Conservation (phyloP, 306 rosid species). For the Castanea mollissima region DNA sequence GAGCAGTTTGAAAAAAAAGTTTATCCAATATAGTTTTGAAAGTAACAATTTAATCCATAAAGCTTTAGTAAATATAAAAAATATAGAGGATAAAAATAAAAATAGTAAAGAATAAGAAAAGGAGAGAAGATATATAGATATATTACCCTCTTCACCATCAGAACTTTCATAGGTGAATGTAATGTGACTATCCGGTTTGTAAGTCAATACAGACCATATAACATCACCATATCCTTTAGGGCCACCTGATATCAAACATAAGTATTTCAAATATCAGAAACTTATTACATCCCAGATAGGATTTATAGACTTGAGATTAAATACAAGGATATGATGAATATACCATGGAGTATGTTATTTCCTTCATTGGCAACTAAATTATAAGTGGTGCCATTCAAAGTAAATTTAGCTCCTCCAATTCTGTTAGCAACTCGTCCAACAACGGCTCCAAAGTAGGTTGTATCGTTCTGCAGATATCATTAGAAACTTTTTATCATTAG, state of each 20-base stretch:
- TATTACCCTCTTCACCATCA: conserved; percentile 63
- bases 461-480: conserved; percentile 19
- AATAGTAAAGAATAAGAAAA: background rate
- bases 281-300: background rate
- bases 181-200: conserved; percentile 40
- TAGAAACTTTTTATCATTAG: background rate
- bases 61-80: too few relatives aligned
- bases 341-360: conserved; percentile 44
- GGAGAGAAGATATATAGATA: background rate
- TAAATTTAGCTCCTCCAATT: conserved; percentile 33
- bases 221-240: conserved; percentile 53
- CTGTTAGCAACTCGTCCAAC: conserved; percentile 50
- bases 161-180: conserved; percentile 47
- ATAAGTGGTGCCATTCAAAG: conserved; percentile 23
- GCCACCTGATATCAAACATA: conserved; percentile 47
- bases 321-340: background rate
- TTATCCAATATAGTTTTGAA: too few relatives aligned
- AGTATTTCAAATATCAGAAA: background rate
- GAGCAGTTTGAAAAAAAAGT: too few relatives aligned
- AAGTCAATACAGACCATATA: conserved; percentile 42
- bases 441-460: conserved; percentile 37
- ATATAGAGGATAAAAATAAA: background rate
- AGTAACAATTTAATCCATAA: too few relatives aligned
- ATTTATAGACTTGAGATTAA: background rate
- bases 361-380: conserved; percentile 35